A percentile compares a stretch with the other conserved stretches of the same genome.
Evolutionary conservation across 2,329 filamentous ascomycete genomes (phyloP).

Genomic region (Trichoderma sp.): DNA sequence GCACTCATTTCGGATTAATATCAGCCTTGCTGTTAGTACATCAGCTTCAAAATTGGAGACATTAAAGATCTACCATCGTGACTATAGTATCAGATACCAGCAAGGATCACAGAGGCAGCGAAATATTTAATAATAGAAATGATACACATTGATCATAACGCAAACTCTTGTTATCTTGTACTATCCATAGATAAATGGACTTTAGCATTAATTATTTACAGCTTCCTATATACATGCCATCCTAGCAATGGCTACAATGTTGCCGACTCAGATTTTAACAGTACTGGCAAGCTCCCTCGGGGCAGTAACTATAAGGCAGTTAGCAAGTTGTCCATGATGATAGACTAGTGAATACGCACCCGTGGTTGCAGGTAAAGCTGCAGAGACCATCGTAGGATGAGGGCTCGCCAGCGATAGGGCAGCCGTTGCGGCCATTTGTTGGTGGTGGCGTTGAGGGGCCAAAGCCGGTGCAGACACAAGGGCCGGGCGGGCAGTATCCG

Average conservation of each 20-base stretch:
- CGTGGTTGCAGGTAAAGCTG: slow-evolving; percentile 43
- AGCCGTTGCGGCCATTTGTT: slow-evolving; percentile 35
- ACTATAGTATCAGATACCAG: no score
- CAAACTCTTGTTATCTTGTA: background rate
- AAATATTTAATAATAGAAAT: background rate
- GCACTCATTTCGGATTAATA: no score
- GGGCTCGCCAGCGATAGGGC: slow-evolving; percentile 37
- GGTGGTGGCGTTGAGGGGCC: slow-evolving; percentile 33
- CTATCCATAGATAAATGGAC: background rate
- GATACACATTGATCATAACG: background rate
- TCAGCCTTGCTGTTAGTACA: no score
- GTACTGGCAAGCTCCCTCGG: background rate
- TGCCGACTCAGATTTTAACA: background rate
- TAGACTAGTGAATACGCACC: background rate
- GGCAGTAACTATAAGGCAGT: background rate
- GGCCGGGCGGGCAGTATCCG: slow-evolving; percentile 39
- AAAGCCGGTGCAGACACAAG: slow-evolving; percentile 38
- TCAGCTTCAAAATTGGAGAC: no score
- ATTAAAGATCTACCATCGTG: background rate
- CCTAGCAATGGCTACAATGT: background rate
- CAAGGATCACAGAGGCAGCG: background rate
- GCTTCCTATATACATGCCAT: background rate
- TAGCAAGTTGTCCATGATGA: background rate
- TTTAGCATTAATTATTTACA: background rate
- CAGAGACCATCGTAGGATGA: slow-evolving; percentile 48